phyloP scores from a whole-genome alignment of 1,139 yeast genomes.

The Candida pseudocylindracea region DNA sequence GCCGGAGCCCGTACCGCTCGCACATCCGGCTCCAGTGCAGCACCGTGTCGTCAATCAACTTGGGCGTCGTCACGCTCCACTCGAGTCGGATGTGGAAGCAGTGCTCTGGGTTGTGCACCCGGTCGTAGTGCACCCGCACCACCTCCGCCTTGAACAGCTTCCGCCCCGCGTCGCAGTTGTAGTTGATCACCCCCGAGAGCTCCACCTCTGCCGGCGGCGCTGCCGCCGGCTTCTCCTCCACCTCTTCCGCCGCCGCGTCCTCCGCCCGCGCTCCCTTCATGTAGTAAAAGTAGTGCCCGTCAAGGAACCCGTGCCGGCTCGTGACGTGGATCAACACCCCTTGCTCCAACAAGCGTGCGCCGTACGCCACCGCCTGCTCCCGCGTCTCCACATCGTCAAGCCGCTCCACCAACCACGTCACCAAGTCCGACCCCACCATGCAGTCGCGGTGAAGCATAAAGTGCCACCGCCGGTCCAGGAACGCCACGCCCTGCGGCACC shows the following conservation, averaged over 20 bases:
- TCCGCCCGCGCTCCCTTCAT: constrained; percentile 34
- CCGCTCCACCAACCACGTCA: constrained; percentile 61
- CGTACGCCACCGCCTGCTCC: constrained; percentile 67
- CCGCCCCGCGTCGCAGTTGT: constrained; percentile 54
- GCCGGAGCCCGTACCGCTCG: constrained; percentile 62
- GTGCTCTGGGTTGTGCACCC: constrained; percentile 85
- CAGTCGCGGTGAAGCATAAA: constrained; percentile 59
- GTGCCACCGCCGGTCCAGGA: constrained; percentile 83
- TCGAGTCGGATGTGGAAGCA: constrained; percentile 82
- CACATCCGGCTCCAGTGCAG: constrained; percentile 64
- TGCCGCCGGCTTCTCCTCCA: background rate
- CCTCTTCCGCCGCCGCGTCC: background rate
- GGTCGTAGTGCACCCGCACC: constrained; percentile 70
- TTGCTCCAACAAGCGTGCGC: constrained; percentile 49
- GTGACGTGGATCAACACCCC: constrained; percentile 69
- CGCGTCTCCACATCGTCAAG: constrained; percentile 61
- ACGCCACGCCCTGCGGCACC: constrained; percentile 2
- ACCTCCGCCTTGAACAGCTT: constrained; percentile 63
- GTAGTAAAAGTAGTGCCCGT: constrained; percentile 84
- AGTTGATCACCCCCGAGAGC: constrained; percentile 7
- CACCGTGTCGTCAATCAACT: constrained; percentile 74
- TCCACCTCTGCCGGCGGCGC: too few species aligned
- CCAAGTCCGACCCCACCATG: constrained; percentile 71
- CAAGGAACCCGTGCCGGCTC: constrained; percentile 60
- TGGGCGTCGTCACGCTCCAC: constrained; percentile 84